phyloP scores from a whole-genome alignment of 805 yeast species.

The Starmerella floricola region DNA sequence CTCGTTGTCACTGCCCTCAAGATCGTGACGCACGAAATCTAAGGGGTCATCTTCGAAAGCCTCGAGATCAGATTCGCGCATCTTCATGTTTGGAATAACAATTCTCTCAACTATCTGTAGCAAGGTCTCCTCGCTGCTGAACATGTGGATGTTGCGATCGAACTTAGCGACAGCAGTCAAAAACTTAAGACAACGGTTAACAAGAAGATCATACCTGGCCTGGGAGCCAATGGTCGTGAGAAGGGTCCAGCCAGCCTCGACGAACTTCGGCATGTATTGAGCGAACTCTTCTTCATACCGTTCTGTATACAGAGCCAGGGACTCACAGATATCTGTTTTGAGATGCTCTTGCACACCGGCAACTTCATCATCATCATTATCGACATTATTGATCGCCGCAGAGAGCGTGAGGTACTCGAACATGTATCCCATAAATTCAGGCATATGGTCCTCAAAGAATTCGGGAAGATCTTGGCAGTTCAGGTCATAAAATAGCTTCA shows the following conservation, averaged over 20 bases:
- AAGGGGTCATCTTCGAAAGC: constrained; percentile 94
- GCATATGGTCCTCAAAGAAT: constrained; percentile 85
- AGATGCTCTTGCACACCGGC: constrained; percentile 57
- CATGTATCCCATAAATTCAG: constrained; percentile 61
- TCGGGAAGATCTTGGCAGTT: constrained; percentile 98
- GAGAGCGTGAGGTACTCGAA: constrained; percentile 62
- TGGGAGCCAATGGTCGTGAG: constrained; percentile 54
- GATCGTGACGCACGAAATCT: constrained; percentile 78
- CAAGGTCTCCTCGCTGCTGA: constrained; percentile 49
- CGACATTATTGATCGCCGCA: constrained; percentile 42
- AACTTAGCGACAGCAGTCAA: constrained; percentile 69
- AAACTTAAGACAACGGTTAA: constrained; percentile 68
- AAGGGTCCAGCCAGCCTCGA: constrained; percentile 70
- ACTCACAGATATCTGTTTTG: constrained; percentile 73
- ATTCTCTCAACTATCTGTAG: constrained; percentile 71
- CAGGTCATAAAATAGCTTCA: constrained; percentile 80
- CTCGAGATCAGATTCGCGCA: constrained; percentile 84
- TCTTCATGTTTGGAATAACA: constrained; percentile 73
- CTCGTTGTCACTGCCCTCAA: constrained; percentile 90
- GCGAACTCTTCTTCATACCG: constrained; percentile 87
- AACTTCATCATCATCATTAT: constrained; percentile 46
- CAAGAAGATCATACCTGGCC: constrained; percentile 72
- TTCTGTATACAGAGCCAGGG: constrained; percentile 72
- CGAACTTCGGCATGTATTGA: constrained; percentile 62
- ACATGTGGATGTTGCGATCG: constrained; percentile 50